phyloP scores from a whole-genome alignment of 805 yeast genomes.

The Nakazawaea anatomiae region DNA sequence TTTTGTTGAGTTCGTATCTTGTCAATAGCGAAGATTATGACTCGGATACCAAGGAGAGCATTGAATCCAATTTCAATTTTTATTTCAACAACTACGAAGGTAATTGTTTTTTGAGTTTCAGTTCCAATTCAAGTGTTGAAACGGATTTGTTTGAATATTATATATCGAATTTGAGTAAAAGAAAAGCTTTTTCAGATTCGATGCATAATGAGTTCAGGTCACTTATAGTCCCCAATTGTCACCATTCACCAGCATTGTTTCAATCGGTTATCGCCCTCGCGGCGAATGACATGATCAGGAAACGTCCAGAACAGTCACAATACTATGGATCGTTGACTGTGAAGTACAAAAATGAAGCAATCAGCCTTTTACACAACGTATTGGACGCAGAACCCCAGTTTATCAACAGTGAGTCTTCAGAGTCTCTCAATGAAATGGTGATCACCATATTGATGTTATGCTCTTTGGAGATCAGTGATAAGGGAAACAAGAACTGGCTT shows the following conservation, averaged over 20 bases:
- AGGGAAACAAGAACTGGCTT: conserved; percentile 23
- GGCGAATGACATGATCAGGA: conserved; percentile 10
- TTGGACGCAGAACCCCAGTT: conserved; percentile 18
- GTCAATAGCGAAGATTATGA: neutral
- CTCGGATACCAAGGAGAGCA: neutral
- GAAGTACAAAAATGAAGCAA: conserved; percentile 24
- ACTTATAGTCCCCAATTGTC: conserved; percentile 8
- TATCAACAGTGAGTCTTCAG: conserved; percentile 12
- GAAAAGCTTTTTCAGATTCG: conserved; percentile 7
- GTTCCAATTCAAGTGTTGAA: conserved; percentile 8
- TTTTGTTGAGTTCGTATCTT: neutral
- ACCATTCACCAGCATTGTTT: conserved; percentile 7
- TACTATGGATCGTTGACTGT: conserved; percentile 7
- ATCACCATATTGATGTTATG: conserved; percentile 24
- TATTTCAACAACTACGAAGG: neutral
- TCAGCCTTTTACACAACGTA: conserved; percentile 20
- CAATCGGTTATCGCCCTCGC: conserved; percentile 8
- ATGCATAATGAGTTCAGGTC: conserved; percentile 6
- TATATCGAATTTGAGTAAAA: conserved; percentile 8
- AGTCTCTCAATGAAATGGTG: conserved; percentile 16
- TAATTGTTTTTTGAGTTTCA: conserved; percentile 2
- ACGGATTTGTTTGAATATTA: conserved; percentile 10
- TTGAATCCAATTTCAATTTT: neutral
- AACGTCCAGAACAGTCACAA: conserved; percentile 4
- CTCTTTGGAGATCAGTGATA: conserved; percentile 25